These are phyloP conservation scores for Lunularia cruciata DNA, from an alignment of 225 moss, liverwort and hornwort genomes.

Conservation along the genomic window DNA sequence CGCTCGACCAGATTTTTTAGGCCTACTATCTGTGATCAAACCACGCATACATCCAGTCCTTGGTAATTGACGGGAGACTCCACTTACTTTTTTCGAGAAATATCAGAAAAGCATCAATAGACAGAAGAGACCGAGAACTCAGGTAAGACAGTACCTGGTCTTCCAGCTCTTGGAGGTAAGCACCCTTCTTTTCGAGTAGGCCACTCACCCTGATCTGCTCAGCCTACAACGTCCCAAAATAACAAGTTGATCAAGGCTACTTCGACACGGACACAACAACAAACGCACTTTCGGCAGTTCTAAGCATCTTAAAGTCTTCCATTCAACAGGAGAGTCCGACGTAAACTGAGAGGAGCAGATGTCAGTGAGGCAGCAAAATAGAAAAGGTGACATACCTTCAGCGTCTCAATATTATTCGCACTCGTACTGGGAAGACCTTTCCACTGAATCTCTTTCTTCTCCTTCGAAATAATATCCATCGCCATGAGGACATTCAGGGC, in stretches of 20 bases:
- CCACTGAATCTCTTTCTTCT: slow-evolving; percentile 99
- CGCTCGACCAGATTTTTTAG: slow-evolving; percentile 81
- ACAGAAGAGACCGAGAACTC: no score
- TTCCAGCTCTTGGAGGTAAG: slow-evolving; percentile 87
- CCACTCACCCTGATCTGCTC: slow-evolving; percentile 75
- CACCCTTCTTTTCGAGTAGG: slow-evolving; percentile 80
- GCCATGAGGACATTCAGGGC: slow-evolving; percentile 99
- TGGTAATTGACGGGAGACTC: background rate
- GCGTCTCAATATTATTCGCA: slow-evolving; percentile 70
- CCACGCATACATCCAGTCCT: no score
- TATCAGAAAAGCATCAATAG: no score
- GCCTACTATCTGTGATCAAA: slow-evolving; percentile 60
- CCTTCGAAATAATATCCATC: slow-evolving; percentile 94
- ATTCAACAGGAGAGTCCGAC: no score
- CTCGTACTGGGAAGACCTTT: slow-evolving; percentile 92
- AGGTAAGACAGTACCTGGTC: slow-evolving; percentile 98
- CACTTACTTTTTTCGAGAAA: no score
- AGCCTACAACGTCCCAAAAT: slow-evolving; percentile 44
- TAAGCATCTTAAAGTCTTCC: no score
- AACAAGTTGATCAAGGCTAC: background rate
- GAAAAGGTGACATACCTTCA: slow-evolving; percentile 61
- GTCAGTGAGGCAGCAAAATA: background rate
- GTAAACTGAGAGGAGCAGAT: background rate
- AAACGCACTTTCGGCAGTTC: no score
- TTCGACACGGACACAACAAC: background rate